Evolutionary conservation across 768 basidiomycete species (phyloP), one percentile per base, ranked within the genome.

Genomic region (Ramaria rubella): DNA sequence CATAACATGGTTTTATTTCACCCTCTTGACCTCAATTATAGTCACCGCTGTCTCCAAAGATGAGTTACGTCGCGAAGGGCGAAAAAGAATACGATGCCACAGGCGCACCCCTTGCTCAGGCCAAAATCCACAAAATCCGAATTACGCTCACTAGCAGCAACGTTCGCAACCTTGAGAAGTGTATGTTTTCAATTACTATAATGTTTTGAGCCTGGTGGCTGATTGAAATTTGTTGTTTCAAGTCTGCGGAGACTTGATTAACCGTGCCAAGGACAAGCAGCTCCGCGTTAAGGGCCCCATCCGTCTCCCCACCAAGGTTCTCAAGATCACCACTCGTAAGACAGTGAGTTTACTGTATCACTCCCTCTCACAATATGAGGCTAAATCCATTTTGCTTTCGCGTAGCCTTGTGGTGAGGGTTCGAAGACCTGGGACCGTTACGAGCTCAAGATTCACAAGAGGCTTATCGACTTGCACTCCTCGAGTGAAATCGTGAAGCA

Each of bases 371-470:
- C 30, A 14, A 14, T 15, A 29, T 3, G 3, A 53, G 54, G 34
- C 24, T 23, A 60, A 17, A 59, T 48, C 21, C 19, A 17, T 3
- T 23, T 48, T 19, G 26, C 40, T 33, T 11, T 34, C 8, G 34
- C 59, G 8, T 65, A 96, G 91, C 90, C 96, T 75, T 98, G 96
- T 70, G 96, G 96, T 91, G 96, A 98, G 77, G 96, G 96, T 80
- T 97, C 96, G 65, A 99, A 99, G 86, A 99, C 96, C 70, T 99
- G 96, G 96, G 96, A 99, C 77, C 86, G 91, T 67, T 98, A 94
- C 77, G 95, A 99, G 77, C 86, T 99, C 77, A 94, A 94, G 80
- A 81, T 99, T 60, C 95, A 99, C 87, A 99, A 99, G 80, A 90
- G 96, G 68, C 81, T 99, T 72, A 98, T 99, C 68, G 96, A 99